Percentiles rank a stretch among this genome's conserved stretches.
These are phyloP conservation scores for Russula virescens DNA, from an alignment of 768 basidiomycete genomes.

Conservation along the genomic window DNA sequence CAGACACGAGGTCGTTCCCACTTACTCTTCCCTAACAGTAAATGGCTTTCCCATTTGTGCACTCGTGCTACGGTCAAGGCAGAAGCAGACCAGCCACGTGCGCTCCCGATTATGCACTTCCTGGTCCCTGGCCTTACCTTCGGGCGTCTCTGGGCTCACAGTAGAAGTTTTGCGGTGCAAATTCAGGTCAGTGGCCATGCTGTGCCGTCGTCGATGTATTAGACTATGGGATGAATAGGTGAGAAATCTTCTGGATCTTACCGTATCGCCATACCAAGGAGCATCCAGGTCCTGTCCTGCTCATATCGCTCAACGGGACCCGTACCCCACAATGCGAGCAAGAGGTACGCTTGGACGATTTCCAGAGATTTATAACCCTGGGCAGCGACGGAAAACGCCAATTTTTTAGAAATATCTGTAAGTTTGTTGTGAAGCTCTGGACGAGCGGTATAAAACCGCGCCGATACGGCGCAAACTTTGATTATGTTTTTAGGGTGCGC, in stretches of 20 bases:
- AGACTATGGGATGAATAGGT: constrained; percentile 4
- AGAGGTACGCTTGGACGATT: constrained; percentile 90
- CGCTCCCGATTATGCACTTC: constrained; percentile 94
- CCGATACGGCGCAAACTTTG: constrained; percentile 89
- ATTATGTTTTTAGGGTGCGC: not conserved
- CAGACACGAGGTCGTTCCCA: constrained; percentile 21
- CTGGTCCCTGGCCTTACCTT: constrained; percentile 68
- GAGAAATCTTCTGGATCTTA: constrained; percentile 31
- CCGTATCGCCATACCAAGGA: constrained; percentile 83
- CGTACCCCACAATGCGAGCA: constrained; percentile 85
- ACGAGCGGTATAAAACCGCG: constrained; percentile 79
- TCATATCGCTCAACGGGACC: constrained; percentile 96
- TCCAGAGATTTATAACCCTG: constrained; percentile 89
- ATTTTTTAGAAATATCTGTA: constrained; percentile 76
- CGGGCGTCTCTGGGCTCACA: constrained; percentile 62
- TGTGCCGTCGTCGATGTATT: constrained; percentile 28
- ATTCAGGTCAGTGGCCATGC: constrained; percentile 95
- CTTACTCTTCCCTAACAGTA: constrained; percentile 89
- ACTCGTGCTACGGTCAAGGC: constrained; percentile 82
- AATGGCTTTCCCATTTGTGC: constrained; percentile 98
- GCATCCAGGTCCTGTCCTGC: constrained; percentile 90
- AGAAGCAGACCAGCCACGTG: constrained; percentile 87
- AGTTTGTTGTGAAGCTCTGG: constrained; percentile 78
- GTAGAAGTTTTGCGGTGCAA: constrained; percentile 78
- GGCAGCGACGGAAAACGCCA: constrained; percentile 83